Evolutionary conservation across 1,284 basidiomycete genomes (phyloP).

Genomic region (Phlebopus sp.): DNA sequence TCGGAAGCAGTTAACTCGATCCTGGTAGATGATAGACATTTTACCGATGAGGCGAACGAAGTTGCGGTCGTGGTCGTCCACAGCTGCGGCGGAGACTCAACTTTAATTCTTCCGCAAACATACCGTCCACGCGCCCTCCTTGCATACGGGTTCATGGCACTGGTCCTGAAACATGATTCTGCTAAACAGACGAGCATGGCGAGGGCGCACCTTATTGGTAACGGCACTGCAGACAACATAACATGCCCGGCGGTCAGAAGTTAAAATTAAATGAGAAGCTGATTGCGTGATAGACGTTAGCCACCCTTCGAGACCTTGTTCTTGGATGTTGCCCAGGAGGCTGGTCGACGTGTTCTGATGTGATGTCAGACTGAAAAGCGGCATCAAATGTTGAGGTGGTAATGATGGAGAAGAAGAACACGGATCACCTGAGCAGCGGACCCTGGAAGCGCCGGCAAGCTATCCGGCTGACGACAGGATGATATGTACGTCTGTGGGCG

Average conservation of each 20-base stretch:
- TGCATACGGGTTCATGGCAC: background rate
- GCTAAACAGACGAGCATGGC: background rate
- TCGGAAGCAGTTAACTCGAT: background rate
- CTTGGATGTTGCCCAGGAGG: background rate
- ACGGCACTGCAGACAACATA: background rate
- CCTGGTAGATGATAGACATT: background rate
- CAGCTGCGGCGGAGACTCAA: background rate
- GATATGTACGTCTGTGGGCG: background rate
- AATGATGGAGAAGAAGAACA: background rate
- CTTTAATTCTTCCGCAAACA: background rate
- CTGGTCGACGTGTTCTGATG: background rate
- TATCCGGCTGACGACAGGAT: background rate
- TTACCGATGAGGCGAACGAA: background rate
- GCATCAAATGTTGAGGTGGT: background rate
- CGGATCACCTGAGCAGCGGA: background rate
- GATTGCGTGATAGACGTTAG: background rate
- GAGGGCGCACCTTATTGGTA: background rate
- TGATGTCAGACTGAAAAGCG: background rate
- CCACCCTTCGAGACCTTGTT: background rate
- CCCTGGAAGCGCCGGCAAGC: background rate
- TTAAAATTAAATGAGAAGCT: background rate
- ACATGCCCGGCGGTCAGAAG: constrained; percentile 4
- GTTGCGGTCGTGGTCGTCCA: background rate
- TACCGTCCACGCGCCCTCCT: background rate
- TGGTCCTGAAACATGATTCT: background rate